phyloP scores from a whole-genome alignment of 2,329 filamentous ascomycete species.

The Cladosporium sp. region DNA sequence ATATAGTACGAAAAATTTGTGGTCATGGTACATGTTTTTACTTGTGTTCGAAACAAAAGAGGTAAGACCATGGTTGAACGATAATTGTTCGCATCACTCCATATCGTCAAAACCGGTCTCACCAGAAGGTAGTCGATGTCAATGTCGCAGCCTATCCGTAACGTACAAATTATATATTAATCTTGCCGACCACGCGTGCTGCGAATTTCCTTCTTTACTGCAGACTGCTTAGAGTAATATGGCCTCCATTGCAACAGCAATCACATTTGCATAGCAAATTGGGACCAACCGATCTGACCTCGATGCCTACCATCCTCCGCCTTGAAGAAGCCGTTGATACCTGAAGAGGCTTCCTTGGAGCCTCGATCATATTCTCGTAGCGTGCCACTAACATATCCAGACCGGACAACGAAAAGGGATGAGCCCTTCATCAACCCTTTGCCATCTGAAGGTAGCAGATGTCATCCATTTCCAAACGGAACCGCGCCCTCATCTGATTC shows the following conservation, averaged over 20 bases:
- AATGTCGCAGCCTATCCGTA: too few relatives aligned
- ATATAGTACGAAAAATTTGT: not conserved
- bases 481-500: not conserved
- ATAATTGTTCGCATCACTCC: not conserved
- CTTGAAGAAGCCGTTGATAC: not conserved
- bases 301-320: not conserved
- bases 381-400: not conserved
- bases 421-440: not conserved
- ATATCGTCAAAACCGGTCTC: not conserved
- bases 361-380: not conserved
- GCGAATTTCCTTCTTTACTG: not conserved
- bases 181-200: not conserved
- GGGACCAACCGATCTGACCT: not conserved
- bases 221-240: not conserved
- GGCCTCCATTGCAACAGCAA: not conserved
- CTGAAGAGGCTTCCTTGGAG: not conserved
- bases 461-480: not conserved
- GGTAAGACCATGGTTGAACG: not conserved
- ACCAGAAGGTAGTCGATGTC: too few relatives aligned
- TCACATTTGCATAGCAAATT: not conserved
- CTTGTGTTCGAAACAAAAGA: not conserved
- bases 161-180: not conserved
- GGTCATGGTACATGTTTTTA: not conserved
- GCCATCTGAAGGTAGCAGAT: not conserved
- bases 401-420: not conserved